phyloP scores from a whole-genome alignment of 2,329 filamentous ascomycete species.

The Chaetoscypha palmicola region DNA sequence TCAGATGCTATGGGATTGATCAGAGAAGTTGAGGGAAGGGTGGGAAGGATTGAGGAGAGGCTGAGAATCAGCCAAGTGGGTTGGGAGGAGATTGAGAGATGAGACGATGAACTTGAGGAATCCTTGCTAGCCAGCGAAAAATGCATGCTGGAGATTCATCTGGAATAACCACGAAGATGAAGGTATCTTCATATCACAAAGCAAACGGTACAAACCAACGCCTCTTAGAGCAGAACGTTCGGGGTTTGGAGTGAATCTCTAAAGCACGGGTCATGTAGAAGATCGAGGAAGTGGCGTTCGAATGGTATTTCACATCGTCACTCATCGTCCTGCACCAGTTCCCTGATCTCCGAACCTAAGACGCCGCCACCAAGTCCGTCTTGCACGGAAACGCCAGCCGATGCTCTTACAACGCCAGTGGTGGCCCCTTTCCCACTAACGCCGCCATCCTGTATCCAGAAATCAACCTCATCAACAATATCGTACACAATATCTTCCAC shows the following conservation, averaged over 20 bases:
- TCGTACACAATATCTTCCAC: conserved; percentile 92
- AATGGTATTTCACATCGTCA: conserved; percentile 9
- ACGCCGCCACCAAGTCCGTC: conserved; percentile 28
- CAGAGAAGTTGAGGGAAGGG: conserved; percentile 13
- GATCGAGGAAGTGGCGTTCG: neutral
- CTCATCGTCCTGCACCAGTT: conserved; percentile 55
- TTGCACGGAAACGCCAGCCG: conserved; percentile 17
- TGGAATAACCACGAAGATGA: too few relatives aligned
- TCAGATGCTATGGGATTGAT: conserved; percentile 20
- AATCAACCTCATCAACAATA: conserved; percentile 89
- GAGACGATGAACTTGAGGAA: too few relatives aligned
- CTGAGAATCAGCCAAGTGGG: conserved; percentile 18
- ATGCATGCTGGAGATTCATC: too few relatives aligned
- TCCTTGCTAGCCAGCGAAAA: too few relatives aligned
- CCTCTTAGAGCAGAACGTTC: too few relatives aligned
- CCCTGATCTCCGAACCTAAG: conserved; percentile 52
- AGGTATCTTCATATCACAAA: too few relatives aligned
- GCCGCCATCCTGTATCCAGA: conserved; percentile 59
- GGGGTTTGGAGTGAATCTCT: neutral
- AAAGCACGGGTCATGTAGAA: neutral
- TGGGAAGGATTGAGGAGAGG: conserved; percentile 17
- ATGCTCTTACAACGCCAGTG: conserved; percentile 13
- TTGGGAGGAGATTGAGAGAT: conserved; percentile 2
- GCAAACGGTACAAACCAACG: too few relatives aligned
- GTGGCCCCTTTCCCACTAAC: conserved; percentile 23